These are phyloP conservation scores for Euphrasia arctica DNA, from an alignment of 305 asterid species.

Conservation along the genomic window DNA sequence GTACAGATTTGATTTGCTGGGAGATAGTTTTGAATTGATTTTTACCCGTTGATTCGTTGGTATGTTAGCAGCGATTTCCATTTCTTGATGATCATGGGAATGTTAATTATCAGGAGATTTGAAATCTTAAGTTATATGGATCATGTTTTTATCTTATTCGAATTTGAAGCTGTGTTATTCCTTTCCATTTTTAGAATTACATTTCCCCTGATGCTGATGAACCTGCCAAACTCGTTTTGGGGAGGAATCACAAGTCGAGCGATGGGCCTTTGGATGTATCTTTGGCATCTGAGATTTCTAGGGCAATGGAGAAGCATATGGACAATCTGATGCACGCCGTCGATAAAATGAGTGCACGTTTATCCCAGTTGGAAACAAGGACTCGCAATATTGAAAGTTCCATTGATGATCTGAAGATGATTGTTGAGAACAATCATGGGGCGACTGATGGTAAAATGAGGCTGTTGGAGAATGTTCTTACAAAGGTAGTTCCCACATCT, in stretches of 20 bases:
- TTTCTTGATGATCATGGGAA: background rate
- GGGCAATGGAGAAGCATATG: conserved; percentile 68
- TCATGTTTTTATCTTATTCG: background rate
- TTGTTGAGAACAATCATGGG: conserved; percentile 69
- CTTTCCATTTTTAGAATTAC: conserved; percentile 34
- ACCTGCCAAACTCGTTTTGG: conserved; percentile 34
- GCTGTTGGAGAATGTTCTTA: conserved; percentile 69
- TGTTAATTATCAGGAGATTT: background rate
- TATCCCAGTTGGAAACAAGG: conserved; percentile 85
- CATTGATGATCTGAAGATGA: conserved; percentile 74
- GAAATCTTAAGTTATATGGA: background rate
- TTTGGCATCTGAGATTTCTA: conserved; percentile 74
- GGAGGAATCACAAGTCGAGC: conserved; percentile 34
- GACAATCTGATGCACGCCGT: conserved; percentile 73
- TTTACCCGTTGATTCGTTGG: background rate
- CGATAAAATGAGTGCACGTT: conserved; percentile 71
- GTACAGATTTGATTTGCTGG: conserved; percentile 4
- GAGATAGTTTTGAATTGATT: background rate
- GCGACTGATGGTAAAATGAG: conserved; percentile 73
- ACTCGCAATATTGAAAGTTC: conserved; percentile 68
- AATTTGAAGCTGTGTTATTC: conserved; percentile 8
- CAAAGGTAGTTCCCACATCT: conserved; percentile 51
- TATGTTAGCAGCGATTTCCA: background rate
- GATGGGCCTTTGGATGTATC: conserved; percentile 37
- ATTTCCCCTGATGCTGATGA: conserved; percentile 40